Conservation (phyloP, 495 filamentous ascomycete genomes). For the Trichocladium uniseriatum region DNA sequence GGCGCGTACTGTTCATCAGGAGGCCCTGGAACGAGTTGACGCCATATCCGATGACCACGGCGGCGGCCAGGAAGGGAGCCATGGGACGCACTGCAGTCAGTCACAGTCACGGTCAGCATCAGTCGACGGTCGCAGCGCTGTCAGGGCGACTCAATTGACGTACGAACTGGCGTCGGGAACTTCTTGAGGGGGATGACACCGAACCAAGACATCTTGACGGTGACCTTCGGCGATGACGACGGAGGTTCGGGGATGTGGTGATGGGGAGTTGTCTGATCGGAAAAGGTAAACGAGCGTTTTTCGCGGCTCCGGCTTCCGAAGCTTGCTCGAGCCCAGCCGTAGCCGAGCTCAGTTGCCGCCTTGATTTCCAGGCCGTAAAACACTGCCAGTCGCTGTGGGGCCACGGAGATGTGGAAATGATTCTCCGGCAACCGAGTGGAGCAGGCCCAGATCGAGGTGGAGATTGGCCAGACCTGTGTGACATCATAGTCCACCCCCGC, state of each 20-base stretch:
- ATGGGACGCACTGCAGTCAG: slow-evolving; percentile 65
- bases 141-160: slow-evolving; percentile 35
- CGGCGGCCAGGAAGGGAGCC: slow-evolving; percentile 86
- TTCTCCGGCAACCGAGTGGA: slow-evolving; percentile 5
- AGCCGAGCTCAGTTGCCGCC: slow-evolving; percentile 10
- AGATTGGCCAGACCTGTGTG: slow-evolving; percentile 2
- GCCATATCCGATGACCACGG: slow-evolving; percentile 75
- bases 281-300: slow-evolving; percentile 37
- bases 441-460: background rate
- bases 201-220: slow-evolving; percentile 65
- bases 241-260: slow-evolving; percentile 17
- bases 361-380: slow-evolving; percentile 9
- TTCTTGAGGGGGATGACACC: slow-evolving; percentile 62
- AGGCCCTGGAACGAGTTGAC: slow-evolving; percentile 65
- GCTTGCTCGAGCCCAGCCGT: slow-evolving; percentile 6
- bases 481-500: slow-evolving; percentile 25
- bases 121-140: slow-evolving; percentile 5
- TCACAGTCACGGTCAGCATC: slow-evolving; percentile 6
- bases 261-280: slow-evolving; percentile 19
- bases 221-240: slow-evolving; percentile 18
- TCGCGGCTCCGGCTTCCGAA: slow-evolving; percentile 20
- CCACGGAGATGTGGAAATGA: slow-evolving; percentile 8
- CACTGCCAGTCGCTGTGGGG: background rate
- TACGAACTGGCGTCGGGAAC: slow-evolving; percentile 81
- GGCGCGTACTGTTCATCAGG: slow-evolving; percentile 61